These are phyloP conservation scores for Penicillium diatomitis DNA, from an alignment of 495 filamentous ascomycete genomes.

Conservation along the genomic window DNA sequence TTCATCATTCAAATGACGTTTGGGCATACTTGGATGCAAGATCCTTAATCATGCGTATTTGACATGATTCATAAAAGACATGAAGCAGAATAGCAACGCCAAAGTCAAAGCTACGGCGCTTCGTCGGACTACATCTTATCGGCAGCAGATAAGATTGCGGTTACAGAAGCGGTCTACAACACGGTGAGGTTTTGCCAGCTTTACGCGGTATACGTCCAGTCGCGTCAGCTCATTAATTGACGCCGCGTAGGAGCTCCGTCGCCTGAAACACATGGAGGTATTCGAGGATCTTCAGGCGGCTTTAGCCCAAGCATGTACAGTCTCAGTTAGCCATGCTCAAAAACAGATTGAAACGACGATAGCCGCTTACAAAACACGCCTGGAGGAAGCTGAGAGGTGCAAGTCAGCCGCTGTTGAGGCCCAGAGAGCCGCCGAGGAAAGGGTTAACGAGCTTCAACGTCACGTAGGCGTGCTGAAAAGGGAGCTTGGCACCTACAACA, in stretches of 20 bases:
- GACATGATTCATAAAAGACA: too few relatives aligned
- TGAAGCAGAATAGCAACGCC: too few relatives aligned
- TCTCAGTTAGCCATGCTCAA: slow-evolving; percentile 25
- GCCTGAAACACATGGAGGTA: slow-evolving; percentile 22
- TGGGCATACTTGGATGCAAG: slow-evolving; percentile 29
- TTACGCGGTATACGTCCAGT: background rate
- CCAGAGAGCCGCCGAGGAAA: slow-evolving; percentile 10
- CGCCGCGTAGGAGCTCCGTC: too few relatives aligned
- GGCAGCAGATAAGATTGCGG: too few relatives aligned
- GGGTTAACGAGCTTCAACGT: slow-evolving; percentile 16
- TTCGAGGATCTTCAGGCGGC: slow-evolving; percentile 29
- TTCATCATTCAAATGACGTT: slow-evolving; percentile 27
- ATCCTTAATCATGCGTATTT: too few relatives aligned
- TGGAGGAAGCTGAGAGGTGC: slow-evolving; percentile 14
- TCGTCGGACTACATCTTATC: too few relatives aligned
- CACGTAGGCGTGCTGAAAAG: slow-evolving; percentile 16
- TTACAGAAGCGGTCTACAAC: too few relatives aligned
- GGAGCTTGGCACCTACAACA: slow-evolving; percentile 14
- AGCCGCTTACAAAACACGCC: slow-evolving; percentile 11
- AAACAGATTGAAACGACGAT: slow-evolving; percentile 18
- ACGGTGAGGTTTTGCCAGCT: too few relatives aligned
- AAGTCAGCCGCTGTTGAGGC: slow-evolving; percentile 15
- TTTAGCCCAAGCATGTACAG: slow-evolving; percentile 20
- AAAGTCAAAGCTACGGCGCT: too few relatives aligned
- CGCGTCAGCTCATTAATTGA: background rate